Percentiles rank a stretch among this genome's conserved stretches.
These are phyloP conservation scores for Solanum tarijense DNA, from an alignment of 257 asterid species.

Conservation along the genomic window DNA sequence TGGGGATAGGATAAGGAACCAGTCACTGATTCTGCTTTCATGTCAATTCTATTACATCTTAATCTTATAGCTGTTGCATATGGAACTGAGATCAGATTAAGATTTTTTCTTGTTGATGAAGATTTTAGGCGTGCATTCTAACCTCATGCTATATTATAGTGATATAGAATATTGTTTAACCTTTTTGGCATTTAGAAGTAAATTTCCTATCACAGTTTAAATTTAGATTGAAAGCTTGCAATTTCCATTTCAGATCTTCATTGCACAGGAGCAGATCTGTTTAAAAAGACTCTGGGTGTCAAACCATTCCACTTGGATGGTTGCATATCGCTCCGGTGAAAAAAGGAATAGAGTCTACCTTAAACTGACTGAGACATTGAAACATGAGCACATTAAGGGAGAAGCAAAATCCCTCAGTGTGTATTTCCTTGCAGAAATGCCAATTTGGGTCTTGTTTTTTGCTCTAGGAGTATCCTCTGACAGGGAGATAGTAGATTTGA, in stretches of 20 bases:
- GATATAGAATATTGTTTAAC: neutral
- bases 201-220: neutral
- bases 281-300: conserved; percentile 71
- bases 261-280: conserved; percentile 91
- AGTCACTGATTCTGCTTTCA: neutral
- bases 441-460: conserved; percentile 75
- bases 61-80: neutral
- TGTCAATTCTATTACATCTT: neutral
- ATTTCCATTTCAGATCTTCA: conserved; percentile 51
- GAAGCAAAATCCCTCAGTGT: conserved; percentile 52
- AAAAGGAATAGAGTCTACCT: conserved; percentile 52
- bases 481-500: conserved; percentile 51
- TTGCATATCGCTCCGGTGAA: conserved; percentile 45
- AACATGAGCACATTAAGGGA: conserved; percentile 38
- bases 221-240: neutral
- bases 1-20: neutral
- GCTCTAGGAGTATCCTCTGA: conserved; percentile 76
- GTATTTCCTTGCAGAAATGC: conserved; percentile 60
- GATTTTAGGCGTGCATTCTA: neutral
- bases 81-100: neutral
- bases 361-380: conserved; percentile 47
- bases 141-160: neutral
- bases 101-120: neutral
- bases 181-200: neutral
- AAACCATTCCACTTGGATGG: conserved; percentile 48